Evolutionary conservation across 805 yeast species (phyloP).

Genomic region (Candida cerambycidarum): DNA sequence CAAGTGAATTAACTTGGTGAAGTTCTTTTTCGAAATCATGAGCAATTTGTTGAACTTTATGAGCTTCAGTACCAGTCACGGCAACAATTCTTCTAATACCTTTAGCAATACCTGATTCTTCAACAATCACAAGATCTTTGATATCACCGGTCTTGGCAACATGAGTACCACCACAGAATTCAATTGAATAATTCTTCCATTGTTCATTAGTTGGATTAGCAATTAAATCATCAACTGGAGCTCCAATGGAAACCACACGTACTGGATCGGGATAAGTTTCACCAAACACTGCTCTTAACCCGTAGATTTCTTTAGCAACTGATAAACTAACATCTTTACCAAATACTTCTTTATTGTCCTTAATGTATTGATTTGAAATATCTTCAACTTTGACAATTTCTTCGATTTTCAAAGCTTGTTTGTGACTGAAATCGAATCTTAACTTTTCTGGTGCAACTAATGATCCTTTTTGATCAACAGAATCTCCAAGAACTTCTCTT

Average conservation of each 20-base stretch:
- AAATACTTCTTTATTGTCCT: conserved; percentile 68
- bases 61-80: conserved; percentile 89
- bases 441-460: conserved; percentile 92
- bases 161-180: conserved; percentile 99
- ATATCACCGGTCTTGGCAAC: conserved; percentile 91
- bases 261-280: conserved; percentile 99
- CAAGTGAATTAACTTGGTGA: conserved; percentile 57
- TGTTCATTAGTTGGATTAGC: conserved; percentile 66
- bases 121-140: conserved; percentile 83
- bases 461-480: conserved; percentile 94
- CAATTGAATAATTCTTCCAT: conserved; percentile 81
- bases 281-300: conserved; percentile 97
- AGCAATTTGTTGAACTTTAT: conserved; percentile 85
- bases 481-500: conserved; percentile 81
- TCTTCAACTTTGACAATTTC: conserved; percentile 78
- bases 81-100: conserved; percentile 98
- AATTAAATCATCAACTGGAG: conserved; percentile 78
- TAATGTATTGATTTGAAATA: conserved; percentile 70
- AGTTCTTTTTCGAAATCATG: conserved; percentile 64
- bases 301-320: conserved; percentile 70
- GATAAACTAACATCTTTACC: conserved; percentile 79
- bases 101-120: conserved; percentile 97
- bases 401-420: conserved; percentile 70
- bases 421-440: conserved; percentile 95
- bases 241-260: conserved; percentile 95